Evolutionary conservation across 2,329 filamentous ascomycete species (phyloP).

Genomic region (Botrytis aclada): DNA sequence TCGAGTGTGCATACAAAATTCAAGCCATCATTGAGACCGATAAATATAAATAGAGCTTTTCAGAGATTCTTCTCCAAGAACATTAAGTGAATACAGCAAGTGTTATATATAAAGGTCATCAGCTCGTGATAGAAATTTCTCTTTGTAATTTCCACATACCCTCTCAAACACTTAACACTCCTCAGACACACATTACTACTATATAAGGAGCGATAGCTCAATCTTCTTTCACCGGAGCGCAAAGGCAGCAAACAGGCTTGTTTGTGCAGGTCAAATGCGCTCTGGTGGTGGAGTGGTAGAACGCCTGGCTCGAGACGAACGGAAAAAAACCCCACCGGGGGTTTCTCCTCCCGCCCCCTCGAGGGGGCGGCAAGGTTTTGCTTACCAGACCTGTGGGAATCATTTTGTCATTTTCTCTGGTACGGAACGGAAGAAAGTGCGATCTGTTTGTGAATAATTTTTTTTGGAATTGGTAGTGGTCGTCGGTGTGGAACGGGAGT

Average conservation of each 20-base stretch:
- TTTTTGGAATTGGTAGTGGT: not conserved
- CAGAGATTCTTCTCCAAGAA: no score
- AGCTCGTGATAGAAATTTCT: not conserved
- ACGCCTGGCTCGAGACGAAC: not conserved
- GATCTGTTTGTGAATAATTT: not conserved
- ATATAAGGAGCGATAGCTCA: not conserved
- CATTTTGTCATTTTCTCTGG: not conserved
- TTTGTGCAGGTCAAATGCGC: not conserved
- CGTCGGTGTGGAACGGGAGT: not conserved
- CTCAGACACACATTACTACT: not conserved
- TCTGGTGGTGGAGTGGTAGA: not conserved
- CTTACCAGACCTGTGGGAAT: no score
- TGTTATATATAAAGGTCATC: not conserved
- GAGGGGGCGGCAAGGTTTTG: conserved; percentile 3
- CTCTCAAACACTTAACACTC: no score
- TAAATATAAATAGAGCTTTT: not conserved
- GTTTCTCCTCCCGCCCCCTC: conserved; percentile 2
- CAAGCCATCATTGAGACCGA: not conserved
- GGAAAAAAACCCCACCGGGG: not conserved
- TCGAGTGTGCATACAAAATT: not conserved
- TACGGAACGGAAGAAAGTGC: not conserved
- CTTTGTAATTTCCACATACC: no score
- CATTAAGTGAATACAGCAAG: not conserved
- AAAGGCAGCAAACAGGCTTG: not conserved
- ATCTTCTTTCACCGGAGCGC: not conserved